A percentile compares a stretch with the other conserved stretches of the same genome.
Conservation (phyloP, 331 rosid species). For the Ulmus americana region DNA sequence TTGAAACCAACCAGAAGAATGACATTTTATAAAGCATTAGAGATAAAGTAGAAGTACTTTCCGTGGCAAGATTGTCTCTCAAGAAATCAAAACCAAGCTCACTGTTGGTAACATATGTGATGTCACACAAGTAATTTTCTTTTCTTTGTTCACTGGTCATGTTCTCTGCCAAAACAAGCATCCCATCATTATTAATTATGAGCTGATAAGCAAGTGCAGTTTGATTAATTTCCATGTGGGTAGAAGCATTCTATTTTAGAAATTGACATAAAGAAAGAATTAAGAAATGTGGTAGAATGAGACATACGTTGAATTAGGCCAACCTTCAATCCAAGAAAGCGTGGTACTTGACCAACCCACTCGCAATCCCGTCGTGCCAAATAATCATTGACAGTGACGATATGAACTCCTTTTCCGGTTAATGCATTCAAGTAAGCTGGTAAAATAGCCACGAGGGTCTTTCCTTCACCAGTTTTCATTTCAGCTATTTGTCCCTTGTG, state of each 20-base stretch:
- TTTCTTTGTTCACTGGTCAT: constrained; percentile 91
- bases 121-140: constrained; percentile 84
- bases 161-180: constrained; percentile 63
- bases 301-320: constrained; percentile 98
- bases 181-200: too few species aligned
- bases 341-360: constrained; percentile 99
- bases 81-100: constrained; percentile 98
- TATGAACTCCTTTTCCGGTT: constrained; percentile 84
- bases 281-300: constrained; percentile 30
- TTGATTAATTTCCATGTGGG: constrained; percentile 3
- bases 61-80: constrained; percentile 99
- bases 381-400: constrained; percentile 92
- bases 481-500: constrained; percentile 97
- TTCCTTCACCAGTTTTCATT: constrained; percentile 98
- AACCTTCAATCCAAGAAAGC: constrained; percentile 98
- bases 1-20: constrained; percentile 14
- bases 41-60: constrained; percentile 72
- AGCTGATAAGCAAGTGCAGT: too few species aligned
- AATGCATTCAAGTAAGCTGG: constrained; percentile 93
- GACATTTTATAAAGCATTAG: constrained; percentile 19
- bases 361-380: constrained; percentile 92
- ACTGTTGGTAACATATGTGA: constrained; percentile 90
- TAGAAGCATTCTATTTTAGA: constrained; percentile 14
- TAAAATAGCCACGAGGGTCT: constrained; percentile 89
- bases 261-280: too few species aligned